Conservation (phyloP, 257 asterid genomes). For the Ajuga chamaepitys region DNA sequence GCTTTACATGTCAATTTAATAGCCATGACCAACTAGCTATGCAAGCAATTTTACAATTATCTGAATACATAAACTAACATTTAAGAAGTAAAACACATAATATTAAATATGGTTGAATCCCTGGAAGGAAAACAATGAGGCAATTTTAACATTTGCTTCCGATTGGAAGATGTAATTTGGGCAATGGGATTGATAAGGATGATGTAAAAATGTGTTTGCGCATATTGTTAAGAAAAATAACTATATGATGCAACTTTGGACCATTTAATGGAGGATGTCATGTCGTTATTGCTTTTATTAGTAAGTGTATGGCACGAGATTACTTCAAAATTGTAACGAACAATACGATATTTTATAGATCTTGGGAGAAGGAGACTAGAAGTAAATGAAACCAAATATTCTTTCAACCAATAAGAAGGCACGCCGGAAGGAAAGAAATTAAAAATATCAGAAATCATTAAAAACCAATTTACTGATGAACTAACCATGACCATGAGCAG, state of each 20-base stretch:
- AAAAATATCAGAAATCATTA: neutral
- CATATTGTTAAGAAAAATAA: neutral
- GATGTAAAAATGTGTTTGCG: neutral
- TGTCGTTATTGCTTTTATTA: neutral
- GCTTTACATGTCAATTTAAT: neutral
- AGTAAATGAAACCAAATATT: neutral
- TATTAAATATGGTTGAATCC: neutral
- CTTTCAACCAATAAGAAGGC: neutral
- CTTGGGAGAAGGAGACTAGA: neutral
- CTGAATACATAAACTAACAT: neutral
- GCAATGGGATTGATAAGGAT: neutral
- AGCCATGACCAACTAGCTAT: neutral
- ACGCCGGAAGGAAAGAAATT: neutral
- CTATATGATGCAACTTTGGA: neutral
- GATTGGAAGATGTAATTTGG: neutral
- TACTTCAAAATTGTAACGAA: neutral
- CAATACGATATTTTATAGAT: neutral
- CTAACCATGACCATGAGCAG: slow-evolving; percentile 76
- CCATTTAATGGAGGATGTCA: neutral
- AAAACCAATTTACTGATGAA: slow-evolving; percentile 1
- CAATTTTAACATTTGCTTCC: neutral
- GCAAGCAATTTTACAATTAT: neutral
- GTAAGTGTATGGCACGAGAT: neutral
- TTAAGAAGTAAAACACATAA: neutral
- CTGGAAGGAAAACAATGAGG: neutral